Percentiles rank a stretch among this genome's conserved stretches.
phyloP scores from a whole-genome alignment of 176 grass and related monocot species.

The Avena eriantha region DNA sequence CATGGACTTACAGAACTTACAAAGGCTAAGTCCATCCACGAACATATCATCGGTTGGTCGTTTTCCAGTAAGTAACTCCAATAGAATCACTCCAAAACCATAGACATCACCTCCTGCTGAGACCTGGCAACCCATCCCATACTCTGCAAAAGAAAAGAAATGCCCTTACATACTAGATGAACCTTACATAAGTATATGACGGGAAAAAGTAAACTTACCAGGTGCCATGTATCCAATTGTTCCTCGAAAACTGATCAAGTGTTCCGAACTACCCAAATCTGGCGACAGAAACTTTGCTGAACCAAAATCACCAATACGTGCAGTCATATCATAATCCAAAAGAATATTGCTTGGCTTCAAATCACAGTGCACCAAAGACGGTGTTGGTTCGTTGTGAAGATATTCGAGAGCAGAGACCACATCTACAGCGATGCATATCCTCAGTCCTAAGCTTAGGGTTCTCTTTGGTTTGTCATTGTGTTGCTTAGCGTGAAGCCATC shows the following conservation, averaged over 20 bases:
- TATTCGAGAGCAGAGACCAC: slow-evolving; percentile 47
- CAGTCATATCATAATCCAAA: slow-evolving; percentile 40
- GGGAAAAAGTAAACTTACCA: slow-evolving; percentile 3
- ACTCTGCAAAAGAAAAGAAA: slow-evolving; percentile 25
- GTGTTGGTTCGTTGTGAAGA: slow-evolving; percentile 14
- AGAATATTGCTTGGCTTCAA: slow-evolving; percentile 45
- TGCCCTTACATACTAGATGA: not conserved
- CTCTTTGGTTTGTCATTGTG: not conserved
- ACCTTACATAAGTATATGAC: not conserved
- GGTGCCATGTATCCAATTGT: slow-evolving; percentile 54
- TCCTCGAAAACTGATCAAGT: slow-evolving; percentile 13
- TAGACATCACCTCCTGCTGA: slow-evolving; percentile 30
- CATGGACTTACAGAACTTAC: slow-evolving; percentile 4
- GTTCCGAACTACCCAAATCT: not conserved
- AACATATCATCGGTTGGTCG: slow-evolving; percentile 30
- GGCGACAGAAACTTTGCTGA: slow-evolving; percentile 38
- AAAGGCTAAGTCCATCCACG: slow-evolving; percentile 15
- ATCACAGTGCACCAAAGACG: slow-evolving; percentile 40
- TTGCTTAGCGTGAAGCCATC: not conserved
- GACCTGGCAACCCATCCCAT: slow-evolving; percentile 34
- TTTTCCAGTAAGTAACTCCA: slow-evolving; percentile 38
- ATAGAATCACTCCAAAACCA: slow-evolving; percentile 43
- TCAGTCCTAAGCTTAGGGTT: slow-evolving; percentile 7
- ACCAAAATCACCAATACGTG: slow-evolving; percentile 34
- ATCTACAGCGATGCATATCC: slow-evolving; percentile 13